Evolutionary conservation across 176 grass and related monocot genomes (phyloP).

Genomic region (Urochloa ruziziensis): DNA sequence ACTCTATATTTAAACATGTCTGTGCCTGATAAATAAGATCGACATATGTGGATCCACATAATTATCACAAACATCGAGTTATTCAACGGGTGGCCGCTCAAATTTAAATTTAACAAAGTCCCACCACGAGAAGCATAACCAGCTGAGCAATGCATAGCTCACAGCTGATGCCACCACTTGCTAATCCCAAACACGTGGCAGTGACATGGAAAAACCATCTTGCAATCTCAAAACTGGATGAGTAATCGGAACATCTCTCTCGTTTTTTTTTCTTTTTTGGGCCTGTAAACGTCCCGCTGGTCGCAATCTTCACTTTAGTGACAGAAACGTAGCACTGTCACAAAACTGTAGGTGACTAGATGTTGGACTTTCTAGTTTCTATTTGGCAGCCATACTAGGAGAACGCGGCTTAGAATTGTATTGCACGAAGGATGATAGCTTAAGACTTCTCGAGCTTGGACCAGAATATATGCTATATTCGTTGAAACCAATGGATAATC

Average conservation of each 20-base stretch:
- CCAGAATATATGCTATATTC: background rate
- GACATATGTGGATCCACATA: no score
- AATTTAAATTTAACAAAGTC: no score
- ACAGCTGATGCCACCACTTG: background rate
- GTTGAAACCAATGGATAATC: background rate
- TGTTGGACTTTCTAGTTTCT: background rate
- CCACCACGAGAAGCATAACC: no score
- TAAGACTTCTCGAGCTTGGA: background rate
- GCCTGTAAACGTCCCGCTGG: background rate
- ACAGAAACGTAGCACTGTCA: background rate
- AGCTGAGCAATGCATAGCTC: no score
- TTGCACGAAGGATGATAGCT: background rate
- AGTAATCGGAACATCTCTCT: background rate
- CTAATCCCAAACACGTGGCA: background rate
- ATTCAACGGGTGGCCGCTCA: no score
- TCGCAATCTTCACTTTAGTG: background rate
- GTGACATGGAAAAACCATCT: background rate
- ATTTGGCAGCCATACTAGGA: background rate
- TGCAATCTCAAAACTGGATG: background rate
- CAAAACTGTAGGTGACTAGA: background rate
- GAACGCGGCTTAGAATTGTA: background rate
- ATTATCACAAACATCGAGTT: no score
- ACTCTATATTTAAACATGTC: no score
- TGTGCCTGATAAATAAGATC: no score
- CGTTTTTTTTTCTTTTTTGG: background rate